phyloP scores from a whole-genome alignment of 768 basidiomycete species.

The Lactarius sp. region DNA sequence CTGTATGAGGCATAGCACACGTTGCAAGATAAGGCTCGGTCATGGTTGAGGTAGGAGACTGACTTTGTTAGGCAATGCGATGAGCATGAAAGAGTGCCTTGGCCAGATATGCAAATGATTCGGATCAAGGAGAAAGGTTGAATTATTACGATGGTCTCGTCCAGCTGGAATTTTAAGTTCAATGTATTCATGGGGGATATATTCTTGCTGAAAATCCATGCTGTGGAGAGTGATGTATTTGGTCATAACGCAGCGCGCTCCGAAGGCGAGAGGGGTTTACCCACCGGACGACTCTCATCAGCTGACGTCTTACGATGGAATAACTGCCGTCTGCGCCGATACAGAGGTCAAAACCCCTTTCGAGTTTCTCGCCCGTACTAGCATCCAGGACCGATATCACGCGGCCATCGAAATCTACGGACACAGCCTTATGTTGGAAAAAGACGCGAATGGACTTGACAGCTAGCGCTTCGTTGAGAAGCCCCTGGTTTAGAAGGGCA shows the following conservation, averaged over 20 bases:
- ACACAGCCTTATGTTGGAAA: slow-evolving; percentile 78
- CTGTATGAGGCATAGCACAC: slow-evolving; percentile 33
- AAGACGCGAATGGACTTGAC: slow-evolving; percentile 58
- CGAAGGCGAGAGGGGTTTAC: slow-evolving; percentile 33
- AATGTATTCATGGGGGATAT: slow-evolving; percentile 93
- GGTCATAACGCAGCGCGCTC: slow-evolving; percentile 28
- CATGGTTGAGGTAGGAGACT: slow-evolving; percentile 32
- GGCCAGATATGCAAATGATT: slow-evolving; percentile 99
- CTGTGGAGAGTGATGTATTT: slow-evolving; percentile 37
- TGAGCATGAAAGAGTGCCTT: slow-evolving; percentile 98
- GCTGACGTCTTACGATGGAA: slow-evolving; percentile 83
- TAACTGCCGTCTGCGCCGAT: slow-evolving; percentile 94
- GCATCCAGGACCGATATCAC: slow-evolving; percentile 49
- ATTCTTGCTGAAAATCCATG: slow-evolving; percentile 93
- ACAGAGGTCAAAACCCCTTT: slow-evolving; percentile 67
- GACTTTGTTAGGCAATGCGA: slow-evolving; percentile 96
- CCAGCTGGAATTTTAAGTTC: slow-evolving; percentile 94
- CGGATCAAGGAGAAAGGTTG: slow-evolving; percentile 81
- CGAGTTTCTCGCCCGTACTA: slow-evolving; percentile 39
- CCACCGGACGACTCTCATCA: slow-evolving; percentile 93
- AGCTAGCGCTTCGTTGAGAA: slow-evolving; percentile 72
- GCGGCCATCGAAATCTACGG: slow-evolving; percentile 69
- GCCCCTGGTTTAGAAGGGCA: slow-evolving; percentile 75
- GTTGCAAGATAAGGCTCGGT: slow-evolving; percentile 21
- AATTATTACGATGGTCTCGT: slow-evolving; percentile 50